These are phyloP conservation scores for Apiotrichum domesticum DNA, from an alignment of 1,284 basidiomycete species.

Conservation along the genomic window DNA sequence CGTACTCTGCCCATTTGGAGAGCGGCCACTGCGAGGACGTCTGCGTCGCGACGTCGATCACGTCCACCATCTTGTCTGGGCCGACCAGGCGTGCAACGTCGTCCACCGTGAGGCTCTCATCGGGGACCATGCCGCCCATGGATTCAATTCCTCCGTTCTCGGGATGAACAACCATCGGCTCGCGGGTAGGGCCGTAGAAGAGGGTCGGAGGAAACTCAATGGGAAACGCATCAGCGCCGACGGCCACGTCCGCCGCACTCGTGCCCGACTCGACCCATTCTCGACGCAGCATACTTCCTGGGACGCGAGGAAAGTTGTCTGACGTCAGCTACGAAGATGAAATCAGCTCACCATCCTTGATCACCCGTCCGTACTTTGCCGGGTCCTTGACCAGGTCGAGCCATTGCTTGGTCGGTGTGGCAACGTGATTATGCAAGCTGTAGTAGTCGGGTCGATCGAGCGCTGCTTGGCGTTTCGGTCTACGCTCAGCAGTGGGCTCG, in stretches of 20 bases:
- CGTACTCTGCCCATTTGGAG: slow-evolving; percentile 84
- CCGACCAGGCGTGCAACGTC: slow-evolving; percentile 78
- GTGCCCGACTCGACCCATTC: slow-evolving; percentile 29
- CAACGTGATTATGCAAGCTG: slow-evolving; percentile 42
- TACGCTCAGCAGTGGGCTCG: slow-evolving; percentile 2
- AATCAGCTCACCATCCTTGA: slow-evolving; percentile 27
- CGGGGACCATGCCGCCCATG: slow-evolving; percentile 43
- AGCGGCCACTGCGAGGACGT: slow-evolving; percentile 77
- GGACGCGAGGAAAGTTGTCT: slow-evolving; percentile 30
- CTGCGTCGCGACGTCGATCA: slow-evolving; percentile 83
- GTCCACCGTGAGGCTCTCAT: slow-evolving; percentile 44
- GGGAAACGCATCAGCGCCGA: neutral
- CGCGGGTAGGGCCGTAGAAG: slow-evolving; percentile 38
- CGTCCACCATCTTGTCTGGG: slow-evolving; percentile 69
- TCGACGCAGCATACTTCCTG: slow-evolving; percentile 21
- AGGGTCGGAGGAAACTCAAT: slow-evolving; percentile 23
- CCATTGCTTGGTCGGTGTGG: slow-evolving; percentile 44
- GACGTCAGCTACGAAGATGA: neutral
- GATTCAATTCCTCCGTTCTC: slow-evolving; percentile 38
- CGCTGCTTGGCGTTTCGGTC: slow-evolving; percentile 43
- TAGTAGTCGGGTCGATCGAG: slow-evolving; percentile 41
- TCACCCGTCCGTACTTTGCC: slow-evolving; percentile 33
- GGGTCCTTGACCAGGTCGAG: slow-evolving; percentile 43
- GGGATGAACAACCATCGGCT: slow-evolving; percentile 38
- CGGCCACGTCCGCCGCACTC: neutral